A percentile compares a stretch with the other conserved stretches of the same genome.
These are phyloP conservation scores for Cyclocybe cylindracea DNA, from an alignment of 768 basidiomycete species.

Conservation along the genomic window DNA sequence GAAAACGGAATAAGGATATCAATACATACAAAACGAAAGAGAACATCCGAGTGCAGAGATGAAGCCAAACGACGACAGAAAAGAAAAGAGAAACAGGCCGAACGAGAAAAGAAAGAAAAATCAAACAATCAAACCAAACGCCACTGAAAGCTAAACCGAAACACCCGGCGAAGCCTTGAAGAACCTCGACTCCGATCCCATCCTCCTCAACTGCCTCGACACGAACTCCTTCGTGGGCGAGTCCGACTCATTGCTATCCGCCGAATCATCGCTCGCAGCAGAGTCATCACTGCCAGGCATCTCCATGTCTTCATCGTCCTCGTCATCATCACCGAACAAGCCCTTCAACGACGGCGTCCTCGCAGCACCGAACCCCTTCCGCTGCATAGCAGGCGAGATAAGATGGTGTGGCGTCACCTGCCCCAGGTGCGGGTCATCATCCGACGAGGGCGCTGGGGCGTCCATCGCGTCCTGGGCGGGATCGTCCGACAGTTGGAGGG, in stretches of 20 bases:
- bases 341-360: slow-evolving; percentile 4
- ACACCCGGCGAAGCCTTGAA: neutral
- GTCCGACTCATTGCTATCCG: slow-evolving; percentile 17
- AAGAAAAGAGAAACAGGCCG: too few relatives aligned
- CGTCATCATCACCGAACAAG: slow-evolving; percentile 14
- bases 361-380: slow-evolving; percentile 2
- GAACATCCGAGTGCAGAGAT: too few relatives aligned
- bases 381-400: slow-evolving; percentile 53
- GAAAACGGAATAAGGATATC: too few relatives aligned
- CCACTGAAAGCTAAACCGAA: neutral
- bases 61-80: too few relatives aligned
- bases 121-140: neutral
- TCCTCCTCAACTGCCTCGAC: slow-evolving; percentile 17
- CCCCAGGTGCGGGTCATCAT: slow-evolving; percentile 63
- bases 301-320: neutral
- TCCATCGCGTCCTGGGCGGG: slow-evolving; percentile 5
- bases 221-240: slow-evolving; percentile 27
- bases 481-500: slow-evolving; percentile 10
- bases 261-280: slow-evolving; percentile 19
- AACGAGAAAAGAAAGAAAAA: neutral
- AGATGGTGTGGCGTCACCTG: slow-evolving; percentile 73
- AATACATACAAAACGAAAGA: too few relatives aligned
- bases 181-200: slow-evolving; percentile 1
- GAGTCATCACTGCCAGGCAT: slow-evolving; percentile 27
- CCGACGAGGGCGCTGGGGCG: slow-evolving; percentile 47